Evolutionary conservation across 2,329 filamentous ascomycete species (phyloP).

Genomic region (Aspergillus sp.): DNA sequence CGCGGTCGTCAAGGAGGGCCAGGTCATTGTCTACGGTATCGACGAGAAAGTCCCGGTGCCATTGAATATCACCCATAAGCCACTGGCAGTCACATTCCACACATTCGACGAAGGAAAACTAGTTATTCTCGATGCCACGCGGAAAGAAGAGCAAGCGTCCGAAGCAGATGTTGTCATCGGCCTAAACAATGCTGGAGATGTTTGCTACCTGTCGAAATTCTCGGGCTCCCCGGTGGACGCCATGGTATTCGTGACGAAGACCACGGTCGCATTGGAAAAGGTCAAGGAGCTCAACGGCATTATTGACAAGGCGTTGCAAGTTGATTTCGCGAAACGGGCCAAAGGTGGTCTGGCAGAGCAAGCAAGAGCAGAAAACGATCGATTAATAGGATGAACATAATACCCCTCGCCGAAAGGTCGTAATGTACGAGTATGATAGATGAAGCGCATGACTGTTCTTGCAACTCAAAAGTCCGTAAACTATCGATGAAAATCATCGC

Average conservation of each 20-base stretch:
- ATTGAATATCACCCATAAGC: conserved; percentile 87
- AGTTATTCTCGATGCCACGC: conserved; percentile 51
- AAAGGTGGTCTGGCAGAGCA: conserved; percentile 80
- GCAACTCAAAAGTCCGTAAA: background rate
- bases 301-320: conserved; percentile 73
- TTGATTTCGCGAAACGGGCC: conserved; percentile 67
- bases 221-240: conserved; percentile 84
- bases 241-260: conserved; percentile 74
- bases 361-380: conserved; percentile 82
- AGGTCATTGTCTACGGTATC: conserved; percentile 79
- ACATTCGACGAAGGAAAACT: conserved; percentile 65
- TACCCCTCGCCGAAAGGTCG: background rate
- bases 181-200: conserved; percentile 85
- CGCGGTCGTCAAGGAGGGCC: conserved; percentile 81
- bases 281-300: conserved; percentile 78
- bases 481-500: conserved; percentile 9
- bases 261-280: conserved; percentile 73
- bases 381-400: conserved; percentile 51
- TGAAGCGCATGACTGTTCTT: conserved; percentile 1
- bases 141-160: conserved; percentile 57
- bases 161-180: conserved; percentile 77
- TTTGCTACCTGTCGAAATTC: conserved; percentile 89
- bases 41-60: conserved; percentile 89
- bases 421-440: conserved; percentile 17
- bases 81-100: conserved; percentile 87